Conservation (phyloP, 306 rosid genomes). For the Prunus salicina region DNA sequence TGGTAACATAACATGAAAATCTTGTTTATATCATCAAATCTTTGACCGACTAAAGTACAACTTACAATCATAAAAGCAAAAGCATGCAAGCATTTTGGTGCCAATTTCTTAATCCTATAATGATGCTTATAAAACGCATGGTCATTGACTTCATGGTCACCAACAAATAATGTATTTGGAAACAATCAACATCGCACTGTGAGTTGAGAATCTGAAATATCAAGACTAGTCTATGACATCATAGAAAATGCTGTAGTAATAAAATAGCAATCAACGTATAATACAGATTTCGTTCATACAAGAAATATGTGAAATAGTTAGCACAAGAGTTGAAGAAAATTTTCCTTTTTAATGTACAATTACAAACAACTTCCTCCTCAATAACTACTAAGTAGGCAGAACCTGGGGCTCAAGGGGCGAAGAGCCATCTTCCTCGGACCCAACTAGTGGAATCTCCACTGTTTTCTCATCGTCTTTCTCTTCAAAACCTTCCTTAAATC, state of each 20-base stretch:
- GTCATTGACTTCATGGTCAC: background rate
- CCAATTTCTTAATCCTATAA: background rate
- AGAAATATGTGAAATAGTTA: slow-evolving; percentile 15
- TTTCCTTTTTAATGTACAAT: slow-evolving; percentile 49
- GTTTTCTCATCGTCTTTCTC: slow-evolving; percentile 45
- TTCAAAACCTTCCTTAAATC: slow-evolving; percentile 65
- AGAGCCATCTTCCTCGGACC: slow-evolving; percentile 52
- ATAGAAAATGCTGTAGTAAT: background rate
- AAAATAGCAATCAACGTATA: background rate
- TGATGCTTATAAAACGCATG: background rate
- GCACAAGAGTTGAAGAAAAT: background rate
- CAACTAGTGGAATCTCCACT: slow-evolving; percentile 30
- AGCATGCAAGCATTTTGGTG: background rate
- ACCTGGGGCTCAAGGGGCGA: slow-evolving; percentile 75
- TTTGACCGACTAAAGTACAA: background rate
- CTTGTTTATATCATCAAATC: background rate
- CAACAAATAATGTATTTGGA: background rate
- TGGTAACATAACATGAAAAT: background rate
- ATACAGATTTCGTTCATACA: slow-evolving; percentile 23
- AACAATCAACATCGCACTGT: background rate
- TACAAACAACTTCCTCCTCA: background rate
- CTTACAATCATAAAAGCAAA: background rate
- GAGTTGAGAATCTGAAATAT: background rate
- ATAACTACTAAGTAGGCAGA: slow-evolving; percentile 51
- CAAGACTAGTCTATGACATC: background rate